Evolutionary conservation across 1,284 basidiomycete species (phyloP), one percentile per base, ranked within the genome.

Genomic region (Anthracocystis walkeri): DNA sequence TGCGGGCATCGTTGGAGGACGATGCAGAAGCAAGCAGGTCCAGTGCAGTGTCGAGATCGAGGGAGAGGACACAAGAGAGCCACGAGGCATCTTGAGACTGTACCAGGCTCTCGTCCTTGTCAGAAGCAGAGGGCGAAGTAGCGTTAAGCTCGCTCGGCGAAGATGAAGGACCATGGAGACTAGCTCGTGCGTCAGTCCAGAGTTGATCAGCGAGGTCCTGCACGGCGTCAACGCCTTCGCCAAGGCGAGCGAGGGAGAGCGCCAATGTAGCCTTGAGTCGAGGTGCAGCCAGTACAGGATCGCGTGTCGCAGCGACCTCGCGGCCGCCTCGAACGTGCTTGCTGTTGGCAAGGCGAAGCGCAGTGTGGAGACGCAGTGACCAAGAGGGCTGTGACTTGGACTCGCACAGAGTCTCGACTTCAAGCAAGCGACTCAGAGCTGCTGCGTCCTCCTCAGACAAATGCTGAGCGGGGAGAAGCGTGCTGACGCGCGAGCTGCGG

Each of bases 341-440:
- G 54, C 59, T 64, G 66, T 77, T 72, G 40, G 70, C 62, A 1
- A 81, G 66, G 18, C 59, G 69, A 25, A 81, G 63, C 7, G 75
- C 62, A 1, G 78, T 80, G 53, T 79, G 63, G 12, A 80, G 60
- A 31, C 79, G 69, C 4, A 75, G 70, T 38, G 78, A 31, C 11
- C 62, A 63, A 4, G 75, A 72, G 10, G 72, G 31, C 41, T 78
- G 72, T 7, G 79, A 66, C 35, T 66, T 63, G 29, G 35, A 56
- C 31, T 68, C 69, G 46, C 74, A 69, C 21, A 70, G 53, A 0
- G 78, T 80, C 60, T 81, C 79, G 33, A 81, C 72, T 52, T 81
- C 79, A 7, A 81, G 58, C 0, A 81, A 54, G 18, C 78, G 62
- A 23, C 64, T 63, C 7, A 75, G 64, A 7, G 57, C 57, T 11